Evolutionary conservation across 495 filamentous ascomycete genomes (phyloP).

Genomic region (Penicilliopsis zonata): DNA sequence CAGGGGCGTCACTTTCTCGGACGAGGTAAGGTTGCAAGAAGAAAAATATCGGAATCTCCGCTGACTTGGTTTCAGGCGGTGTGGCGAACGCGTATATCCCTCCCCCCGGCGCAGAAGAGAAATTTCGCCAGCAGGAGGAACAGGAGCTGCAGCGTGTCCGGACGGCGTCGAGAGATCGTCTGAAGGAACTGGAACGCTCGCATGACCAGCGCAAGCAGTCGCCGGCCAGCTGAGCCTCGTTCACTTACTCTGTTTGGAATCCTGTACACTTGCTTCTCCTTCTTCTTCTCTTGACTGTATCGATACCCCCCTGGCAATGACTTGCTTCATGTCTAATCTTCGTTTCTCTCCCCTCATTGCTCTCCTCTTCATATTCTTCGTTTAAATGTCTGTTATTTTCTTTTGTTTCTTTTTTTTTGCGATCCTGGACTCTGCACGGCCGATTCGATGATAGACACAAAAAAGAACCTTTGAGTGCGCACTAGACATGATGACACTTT

Average conservation of each 20-base stretch:
- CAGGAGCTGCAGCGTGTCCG: slow-evolving; percentile 23
- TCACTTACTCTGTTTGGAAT: background rate
- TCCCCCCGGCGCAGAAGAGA: slow-evolving; percentile 21
- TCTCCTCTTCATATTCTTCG: background rate
- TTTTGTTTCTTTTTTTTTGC: background rate
- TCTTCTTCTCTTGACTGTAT: background rate
- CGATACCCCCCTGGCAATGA: background rate
- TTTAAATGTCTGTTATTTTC: background rate
- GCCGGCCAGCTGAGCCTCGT: slow-evolving; percentile 6
- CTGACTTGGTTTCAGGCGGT: slow-evolving; percentile 17
- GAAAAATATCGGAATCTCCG: background rate
- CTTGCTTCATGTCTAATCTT: no score
- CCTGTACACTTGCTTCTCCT: background rate
- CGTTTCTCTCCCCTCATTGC: background rate
- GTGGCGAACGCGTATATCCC: slow-evolving; percentile 34
- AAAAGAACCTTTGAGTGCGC: no score
- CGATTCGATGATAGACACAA: no score
- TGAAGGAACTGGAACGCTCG: slow-evolving; percentile 21
- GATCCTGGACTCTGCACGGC: no score
- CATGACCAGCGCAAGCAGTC: slow-evolving; percentile 14
- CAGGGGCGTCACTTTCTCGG: slow-evolving; percentile 31
- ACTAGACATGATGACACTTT: no score
- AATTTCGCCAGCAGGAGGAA: slow-evolving; percentile 20
- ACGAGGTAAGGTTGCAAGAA: slow-evolving; percentile 22
- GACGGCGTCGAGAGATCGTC: slow-evolving; percentile 24